Base-by-base conservation (phyloP, 2,329 filamentous ascomycete genomes). In the Fusarium brachygibbosum region DNA sequence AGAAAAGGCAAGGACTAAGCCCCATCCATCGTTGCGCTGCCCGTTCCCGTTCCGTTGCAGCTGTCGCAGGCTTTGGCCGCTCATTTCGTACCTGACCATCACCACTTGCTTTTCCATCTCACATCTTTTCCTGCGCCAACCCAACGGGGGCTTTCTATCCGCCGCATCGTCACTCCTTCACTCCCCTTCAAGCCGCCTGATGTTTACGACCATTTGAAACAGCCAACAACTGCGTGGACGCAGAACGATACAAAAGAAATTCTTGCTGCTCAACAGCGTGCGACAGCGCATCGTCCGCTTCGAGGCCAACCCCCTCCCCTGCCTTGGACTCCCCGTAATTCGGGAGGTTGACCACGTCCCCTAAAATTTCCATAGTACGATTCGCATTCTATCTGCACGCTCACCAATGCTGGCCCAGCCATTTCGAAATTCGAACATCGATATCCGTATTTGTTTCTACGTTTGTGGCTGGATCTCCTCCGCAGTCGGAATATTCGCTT, bases 401-500 rank as follows among this genome's bases (percentile, higher is more conserved):
- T 34, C 45, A 72, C 77, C 76, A 77, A 82, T 82, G 80, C 78
- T 77, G 70, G 74, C 76, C 82, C 81, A 83, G 81, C 83, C 82
- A 82, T 83, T 78, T 75, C 73, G 74, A 77, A 75, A 72, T 75
- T 77, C 78, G 79, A 79, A 71, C 63, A 60, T 72, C 75, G 72
- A 78, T 71, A 72, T 31, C 28, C 28, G 42, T 40, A 28, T 73
- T 75, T 72, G 71, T 75, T 77, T 72, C 74, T 76, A 71, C 70
- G 58, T 72, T 66, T 70, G 69, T 66, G 65, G 63, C 68, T 74
- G 65, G 71, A 66, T 70, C 70, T 66, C 62, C 70, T 63, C 56
- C 54, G 53, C 63, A 54, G 68, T 64, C 54, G 59, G 56, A 48
- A 54, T 45, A 32, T 49, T 59, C 42, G 61, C 58, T 55, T 60